phyloP scores from a whole-genome alignment of 164 flowering plant genomes.

The Annona cherimola region DNA sequence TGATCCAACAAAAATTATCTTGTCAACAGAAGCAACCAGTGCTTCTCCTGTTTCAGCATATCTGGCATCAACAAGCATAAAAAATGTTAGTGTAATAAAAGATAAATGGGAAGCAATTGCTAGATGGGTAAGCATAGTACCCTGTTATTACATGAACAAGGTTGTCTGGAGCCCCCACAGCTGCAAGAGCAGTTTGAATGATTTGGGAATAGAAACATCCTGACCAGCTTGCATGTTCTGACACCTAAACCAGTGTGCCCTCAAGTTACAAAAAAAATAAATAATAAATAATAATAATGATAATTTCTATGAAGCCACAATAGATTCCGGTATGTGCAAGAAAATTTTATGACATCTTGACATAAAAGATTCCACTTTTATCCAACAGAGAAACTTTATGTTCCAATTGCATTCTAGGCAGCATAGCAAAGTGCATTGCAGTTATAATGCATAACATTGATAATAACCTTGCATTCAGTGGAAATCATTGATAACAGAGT shows the following conservation, averaged over 20 bases:
- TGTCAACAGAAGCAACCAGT: slow-evolving; percentile 92
- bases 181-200: slow-evolving; percentile 90
- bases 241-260: slow-evolving; percentile 50
- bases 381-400: too few relatives aligned
- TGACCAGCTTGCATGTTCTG: slow-evolving; percentile 99
- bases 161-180: slow-evolving; percentile 95
- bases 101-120: neutral
- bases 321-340: neutral
- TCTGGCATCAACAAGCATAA: slow-evolving; percentile 35
- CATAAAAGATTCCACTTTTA: too few relatives aligned
- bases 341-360: neutral
- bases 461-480: neutral
- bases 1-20: slow-evolving; percentile 96
- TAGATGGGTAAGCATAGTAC: slow-evolving; percentile 27
- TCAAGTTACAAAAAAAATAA: neutral
- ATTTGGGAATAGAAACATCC: slow-evolving; percentile 88
- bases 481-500: neutral
- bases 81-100: neutral
- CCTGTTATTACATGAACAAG: slow-evolving; percentile 94
- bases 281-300: too few relatives aligned
- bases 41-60: slow-evolving; percentile 99
- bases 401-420: neutral
- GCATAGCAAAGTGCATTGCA: neutral
- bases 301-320: neutral
- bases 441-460: neutral